phyloP scores from a whole-genome alignment of 73 alveolate genomes.

The Tetrahymena borealis region DNA sequence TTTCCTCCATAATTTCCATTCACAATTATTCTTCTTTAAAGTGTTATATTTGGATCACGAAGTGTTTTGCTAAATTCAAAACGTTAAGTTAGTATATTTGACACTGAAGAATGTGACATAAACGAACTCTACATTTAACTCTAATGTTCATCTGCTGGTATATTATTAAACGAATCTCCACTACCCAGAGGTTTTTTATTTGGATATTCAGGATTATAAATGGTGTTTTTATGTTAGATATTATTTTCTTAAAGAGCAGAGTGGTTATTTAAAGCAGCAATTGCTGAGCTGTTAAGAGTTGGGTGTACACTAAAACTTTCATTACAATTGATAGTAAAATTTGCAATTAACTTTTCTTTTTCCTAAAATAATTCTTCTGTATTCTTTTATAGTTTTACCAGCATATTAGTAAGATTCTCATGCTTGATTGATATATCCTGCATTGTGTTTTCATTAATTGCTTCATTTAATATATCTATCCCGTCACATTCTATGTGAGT shows the following conservation, averaged over 20 bases:
- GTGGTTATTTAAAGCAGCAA: background rate
- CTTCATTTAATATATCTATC: background rate
- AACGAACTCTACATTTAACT: background rate
- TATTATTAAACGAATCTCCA: background rate
- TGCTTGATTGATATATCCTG: background rate
- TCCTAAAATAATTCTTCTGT: background rate
- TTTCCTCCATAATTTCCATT: background rate
- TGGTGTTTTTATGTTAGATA: background rate
- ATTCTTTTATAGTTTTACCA: background rate
- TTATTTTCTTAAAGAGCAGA: background rate
- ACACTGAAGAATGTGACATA: background rate
- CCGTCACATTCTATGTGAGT: background rate
- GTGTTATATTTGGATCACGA: background rate
- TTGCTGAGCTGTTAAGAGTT: background rate
- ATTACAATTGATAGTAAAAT: background rate
- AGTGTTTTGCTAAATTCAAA: background rate
- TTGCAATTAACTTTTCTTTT: background rate
- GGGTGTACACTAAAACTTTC: background rate
- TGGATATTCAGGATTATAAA: background rate
- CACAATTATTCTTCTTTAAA: background rate
- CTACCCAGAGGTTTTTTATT: background rate
- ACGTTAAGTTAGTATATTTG: background rate
- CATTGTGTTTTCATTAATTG: background rate
- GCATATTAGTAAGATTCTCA: background rate
- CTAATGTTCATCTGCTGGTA: background rate